phyloP scores from a whole-genome alignment of 768 basidiomycete species.

The Amyloporia xantha region DNA sequence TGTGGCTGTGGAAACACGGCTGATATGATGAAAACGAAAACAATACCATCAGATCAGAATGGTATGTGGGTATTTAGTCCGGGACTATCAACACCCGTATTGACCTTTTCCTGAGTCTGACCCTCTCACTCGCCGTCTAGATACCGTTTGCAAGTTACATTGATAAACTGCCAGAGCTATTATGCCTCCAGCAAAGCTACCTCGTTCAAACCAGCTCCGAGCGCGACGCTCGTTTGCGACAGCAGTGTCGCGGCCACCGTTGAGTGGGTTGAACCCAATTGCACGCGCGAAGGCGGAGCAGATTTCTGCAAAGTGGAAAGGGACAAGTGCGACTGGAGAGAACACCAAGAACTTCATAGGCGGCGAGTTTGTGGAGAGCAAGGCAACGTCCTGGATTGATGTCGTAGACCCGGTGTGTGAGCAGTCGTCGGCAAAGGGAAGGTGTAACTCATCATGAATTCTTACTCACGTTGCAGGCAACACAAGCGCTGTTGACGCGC shows the following conservation, averaged over 20 bases:
- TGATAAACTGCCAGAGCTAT: too few relatives aligned
- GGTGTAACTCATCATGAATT: background rate
- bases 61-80: too few relatives aligned
- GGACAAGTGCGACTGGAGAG: conserved; percentile 80
- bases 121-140: too few relatives aligned
- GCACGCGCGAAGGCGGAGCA: conserved; percentile 63
- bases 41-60: too few relatives aligned
- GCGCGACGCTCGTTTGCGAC: conserved; percentile 22
- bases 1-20: too few relatives aligned
- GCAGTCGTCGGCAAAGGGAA: background rate
- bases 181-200: conserved; percentile 13
- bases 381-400: conserved; percentile 76
- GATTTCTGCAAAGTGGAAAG: conserved; percentile 77
- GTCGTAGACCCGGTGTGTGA: conserved; percentile 75
- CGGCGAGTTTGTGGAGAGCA: conserved; percentile 84
- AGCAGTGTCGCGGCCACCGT: conserved; percentile 21
- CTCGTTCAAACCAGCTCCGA: conserved; percentile 6
- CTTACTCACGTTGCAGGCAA: conserved; percentile 68
- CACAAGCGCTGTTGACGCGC: conserved; percentile 81
- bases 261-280: conserved; percentile 42
- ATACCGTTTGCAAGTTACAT: too few relatives aligned
- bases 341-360: conserved; percentile 89
- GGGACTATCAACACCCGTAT: too few relatives aligned
- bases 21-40: too few relatives aligned
- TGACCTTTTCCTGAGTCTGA: too few relatives aligned